Evolutionary conservation across 306 rosid species (phyloP).

Genomic region (Oemleria cerasiformis): DNA sequence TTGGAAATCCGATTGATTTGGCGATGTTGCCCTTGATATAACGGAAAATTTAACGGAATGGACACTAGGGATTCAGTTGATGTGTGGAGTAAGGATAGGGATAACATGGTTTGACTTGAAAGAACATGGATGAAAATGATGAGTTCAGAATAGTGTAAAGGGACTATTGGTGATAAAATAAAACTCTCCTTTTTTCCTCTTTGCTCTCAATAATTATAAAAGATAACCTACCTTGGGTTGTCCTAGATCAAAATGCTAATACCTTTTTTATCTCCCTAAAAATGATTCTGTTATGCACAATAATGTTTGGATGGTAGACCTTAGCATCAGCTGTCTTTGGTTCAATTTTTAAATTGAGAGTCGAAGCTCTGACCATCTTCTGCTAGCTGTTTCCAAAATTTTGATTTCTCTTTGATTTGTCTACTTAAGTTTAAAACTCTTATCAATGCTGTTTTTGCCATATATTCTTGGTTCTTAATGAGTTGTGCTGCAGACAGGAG

Average conservation of each 20-base stretch:
- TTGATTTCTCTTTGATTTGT: background rate
- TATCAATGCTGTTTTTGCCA: background rate
- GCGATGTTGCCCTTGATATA: no score
- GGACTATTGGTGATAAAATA: no score
- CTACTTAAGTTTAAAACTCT: background rate
- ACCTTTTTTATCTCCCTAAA: background rate
- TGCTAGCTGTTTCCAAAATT: background rate
- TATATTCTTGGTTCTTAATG: conserved; percentile 21
- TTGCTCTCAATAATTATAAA: background rate
- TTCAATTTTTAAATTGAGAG: background rate
- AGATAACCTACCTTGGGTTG: background rate
- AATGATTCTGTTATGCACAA: background rate
- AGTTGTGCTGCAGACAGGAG: conserved; percentile 68
- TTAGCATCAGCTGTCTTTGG: background rate
- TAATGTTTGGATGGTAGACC: background rate
- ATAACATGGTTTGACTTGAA: no score
- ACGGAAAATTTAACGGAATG: no score
- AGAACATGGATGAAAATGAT: no score
- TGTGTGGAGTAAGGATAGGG: no score
- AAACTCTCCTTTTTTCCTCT: no score
- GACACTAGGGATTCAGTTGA: no score
- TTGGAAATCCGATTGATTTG: no score
- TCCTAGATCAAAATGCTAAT: background rate
- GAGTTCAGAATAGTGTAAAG: no score
- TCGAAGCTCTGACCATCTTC: background rate